phyloP scores from a whole-genome alignment of 148 eudicot genomes.

The Rhododendron ovatum region DNA sequence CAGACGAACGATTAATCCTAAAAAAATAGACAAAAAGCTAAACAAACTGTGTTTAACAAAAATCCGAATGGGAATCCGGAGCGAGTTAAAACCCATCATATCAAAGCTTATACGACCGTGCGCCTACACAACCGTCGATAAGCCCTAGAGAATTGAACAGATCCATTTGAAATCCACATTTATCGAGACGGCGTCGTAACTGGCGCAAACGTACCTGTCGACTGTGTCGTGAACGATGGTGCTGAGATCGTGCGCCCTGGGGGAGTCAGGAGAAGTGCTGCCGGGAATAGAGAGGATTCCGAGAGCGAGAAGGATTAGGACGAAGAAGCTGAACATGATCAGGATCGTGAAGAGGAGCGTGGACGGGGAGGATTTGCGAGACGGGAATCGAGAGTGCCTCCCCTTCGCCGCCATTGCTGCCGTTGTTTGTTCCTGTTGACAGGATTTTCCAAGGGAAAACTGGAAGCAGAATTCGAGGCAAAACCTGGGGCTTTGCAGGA shows the following conservation, averaged over 20 bases:
- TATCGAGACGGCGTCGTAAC: neutral
- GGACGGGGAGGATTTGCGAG: slow-evolving; percentile 44
- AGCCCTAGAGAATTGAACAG: neutral
- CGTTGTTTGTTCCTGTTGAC: neutral
- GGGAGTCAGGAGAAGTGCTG: slow-evolving; percentile 19
- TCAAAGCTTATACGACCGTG: too few relatives aligned
- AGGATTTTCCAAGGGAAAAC: neutral
- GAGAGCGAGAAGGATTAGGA: slow-evolving; percentile 54
- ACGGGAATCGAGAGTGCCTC: slow-evolving; percentile 26
- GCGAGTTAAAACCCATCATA: too few relatives aligned
- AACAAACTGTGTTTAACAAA: too few relatives aligned
- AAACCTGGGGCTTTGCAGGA: neutral
- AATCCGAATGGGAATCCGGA: too few relatives aligned
- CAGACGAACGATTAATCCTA: too few relatives aligned
- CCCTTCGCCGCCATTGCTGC: slow-evolving; percentile 54
- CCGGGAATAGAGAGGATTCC: slow-evolving; percentile 63
- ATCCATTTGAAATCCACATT: neutral
- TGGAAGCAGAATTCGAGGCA: neutral
- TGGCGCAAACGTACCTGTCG: slow-evolving; percentile 24
- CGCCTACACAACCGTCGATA: neutral
- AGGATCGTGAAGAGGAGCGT: slow-evolving; percentile 42
- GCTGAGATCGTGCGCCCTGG: slow-evolving; percentile 46
- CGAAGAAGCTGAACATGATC: slow-evolving; percentile 34
- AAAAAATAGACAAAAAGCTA: too few relatives aligned
- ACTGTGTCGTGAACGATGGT: slow-evolving; percentile 43